phyloP scores from a whole-genome alignment of 2,329 filamentous ascomycete species.

The Magnaporthiopsis incrustans region DNA sequence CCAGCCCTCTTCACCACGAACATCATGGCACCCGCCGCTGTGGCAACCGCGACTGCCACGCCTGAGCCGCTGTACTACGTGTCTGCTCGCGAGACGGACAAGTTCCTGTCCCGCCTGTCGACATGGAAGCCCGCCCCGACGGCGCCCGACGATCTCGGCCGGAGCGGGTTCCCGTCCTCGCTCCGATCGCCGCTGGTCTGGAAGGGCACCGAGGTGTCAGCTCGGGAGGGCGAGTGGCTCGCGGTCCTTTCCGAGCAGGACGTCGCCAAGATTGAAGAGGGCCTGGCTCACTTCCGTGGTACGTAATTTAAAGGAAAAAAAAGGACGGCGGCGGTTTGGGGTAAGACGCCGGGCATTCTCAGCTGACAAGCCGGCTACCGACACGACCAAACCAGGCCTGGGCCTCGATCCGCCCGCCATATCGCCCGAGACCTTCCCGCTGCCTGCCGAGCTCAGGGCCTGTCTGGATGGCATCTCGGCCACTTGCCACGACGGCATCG shows the following conservation, averaged over 20 bases:
- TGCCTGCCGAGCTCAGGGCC: conserved; percentile 37
- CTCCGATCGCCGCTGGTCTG: not conserved
- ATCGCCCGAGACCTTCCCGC: conserved; percentile 42
- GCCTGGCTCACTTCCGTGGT: conserved; percentile 33
- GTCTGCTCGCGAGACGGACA: not conserved
- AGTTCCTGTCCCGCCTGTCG: not conserved
- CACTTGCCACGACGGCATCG: conserved; percentile 48
- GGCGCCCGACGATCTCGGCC: not conserved
- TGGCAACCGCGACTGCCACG: not conserved
- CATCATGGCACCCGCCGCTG: not conserved
- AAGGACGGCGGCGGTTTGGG: no score
- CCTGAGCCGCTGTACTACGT: not conserved
- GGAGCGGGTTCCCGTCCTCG: not conserved
- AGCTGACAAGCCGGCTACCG: no score
- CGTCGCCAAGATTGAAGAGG: conserved; percentile 37
- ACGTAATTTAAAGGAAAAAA: conserved; percentile 7
- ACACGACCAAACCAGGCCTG: conserved; percentile 9
- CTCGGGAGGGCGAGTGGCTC: conserved; percentile 33
- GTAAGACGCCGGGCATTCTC: no score
- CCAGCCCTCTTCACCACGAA: not conserved
- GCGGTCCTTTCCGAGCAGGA: conserved; percentile 38
- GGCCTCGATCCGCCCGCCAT: conserved; percentile 32
- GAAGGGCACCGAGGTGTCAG: not conserved
- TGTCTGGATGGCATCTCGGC: conserved; percentile 41
- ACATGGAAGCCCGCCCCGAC: not conserved